Base-by-base conservation (phyloP, 805 yeast species). In the Nakazawaea wyomingensis region DNA sequence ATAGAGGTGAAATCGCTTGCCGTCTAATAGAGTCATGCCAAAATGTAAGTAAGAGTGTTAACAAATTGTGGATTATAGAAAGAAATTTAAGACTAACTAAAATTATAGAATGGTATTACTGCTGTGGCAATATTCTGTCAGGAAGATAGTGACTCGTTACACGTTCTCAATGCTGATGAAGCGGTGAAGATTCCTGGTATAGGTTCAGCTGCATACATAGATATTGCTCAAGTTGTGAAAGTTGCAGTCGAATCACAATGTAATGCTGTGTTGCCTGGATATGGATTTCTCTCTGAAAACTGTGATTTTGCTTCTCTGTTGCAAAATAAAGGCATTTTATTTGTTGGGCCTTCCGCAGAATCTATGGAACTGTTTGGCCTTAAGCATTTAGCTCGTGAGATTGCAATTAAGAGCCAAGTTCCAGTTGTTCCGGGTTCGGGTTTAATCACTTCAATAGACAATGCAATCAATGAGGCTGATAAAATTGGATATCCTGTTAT, bases 191-290 rank as follows among this genome's bases (percentile, higher is more conserved):
- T 59, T 11, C 26, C 48, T 1, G 64, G 64, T 9, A 35, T 44
- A 10, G 64, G 64, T n/a, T 55, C 62, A 6, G 37, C 47, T 13
- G 64, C 60, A 2, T 57, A 57, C 34, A 50, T 48, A 13, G 38
- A 56, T 39, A 43, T 54, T 8, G 55, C 48, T 0, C 39, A 54
- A 21, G 41, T 57, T 36, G 51, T 56, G 18, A 48, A 48, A 17
- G 55, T 62, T 41, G 68, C 69, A 2, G 52, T 54, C 19, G 52
- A 50, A 11, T 49, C 51, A 7, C 47, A 51, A n/a, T 66, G 57
- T 28, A 62, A 64, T 46, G 65, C 60, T 55, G 66, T 62, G 16
- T 59, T 63, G 45, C 69, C 69, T 10, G 69, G 69, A 42, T 64
- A 64, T 48, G 69, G 73, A 0, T 66, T 68, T 39, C 53, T 67